Conservation (phyloP, 805 yeast species). For the Metschnikowia hibisci region DNA sequence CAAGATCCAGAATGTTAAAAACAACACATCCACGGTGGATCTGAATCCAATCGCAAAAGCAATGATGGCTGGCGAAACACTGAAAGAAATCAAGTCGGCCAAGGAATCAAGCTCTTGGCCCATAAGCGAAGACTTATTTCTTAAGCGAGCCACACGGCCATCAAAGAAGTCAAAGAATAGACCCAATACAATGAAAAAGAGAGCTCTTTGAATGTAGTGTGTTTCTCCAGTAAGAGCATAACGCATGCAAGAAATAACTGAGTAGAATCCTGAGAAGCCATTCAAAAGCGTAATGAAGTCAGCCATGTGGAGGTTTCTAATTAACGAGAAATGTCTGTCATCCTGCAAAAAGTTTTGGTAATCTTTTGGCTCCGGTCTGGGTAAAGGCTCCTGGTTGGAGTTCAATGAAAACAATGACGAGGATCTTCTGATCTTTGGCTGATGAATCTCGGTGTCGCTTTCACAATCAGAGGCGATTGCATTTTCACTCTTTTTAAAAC, state of each 20-base stretch:
- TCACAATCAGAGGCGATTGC: slow-evolving; percentile 39
- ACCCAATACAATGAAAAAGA: slow-evolving; percentile 84
- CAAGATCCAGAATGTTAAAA: slow-evolving; percentile 78
- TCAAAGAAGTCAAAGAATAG: slow-evolving; percentile 94
- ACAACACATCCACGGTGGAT: slow-evolving; percentile 72
- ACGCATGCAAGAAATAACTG: slow-evolving; percentile 80
- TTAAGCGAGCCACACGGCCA: slow-evolving; percentile 93
- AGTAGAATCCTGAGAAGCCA: slow-evolving; percentile 90
- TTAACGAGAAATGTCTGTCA: slow-evolving; percentile 77
- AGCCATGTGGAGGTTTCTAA: slow-evolving; percentile 88
- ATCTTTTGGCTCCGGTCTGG: slow-evolving; percentile 74
- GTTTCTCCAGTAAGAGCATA: slow-evolving; percentile 67
- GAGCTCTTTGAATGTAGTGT: slow-evolving; percentile 81
- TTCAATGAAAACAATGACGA: slow-evolving; percentile 52
- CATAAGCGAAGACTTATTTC: slow-evolving; percentile 87
- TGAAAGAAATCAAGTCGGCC: slow-evolving; percentile 92
- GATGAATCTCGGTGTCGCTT: slow-evolving; percentile 24
- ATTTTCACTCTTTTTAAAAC: slow-evolving; percentile 25
- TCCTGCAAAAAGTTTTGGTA: slow-evolving; percentile 78
- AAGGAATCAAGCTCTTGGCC: slow-evolving; percentile 97
- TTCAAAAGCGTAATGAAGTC: slow-evolving; percentile 93
- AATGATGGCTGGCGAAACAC: slow-evolving; percentile 91
- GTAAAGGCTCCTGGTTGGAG: slow-evolving; percentile 56
- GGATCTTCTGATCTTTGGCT: slow-evolving; percentile 41
- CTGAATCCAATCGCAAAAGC: slow-evolving; percentile 91